These are phyloP conservation scores for Suhomyces atakaporum DNA, from an alignment of 1,139 yeast species.

Conservation along the genomic window DNA sequence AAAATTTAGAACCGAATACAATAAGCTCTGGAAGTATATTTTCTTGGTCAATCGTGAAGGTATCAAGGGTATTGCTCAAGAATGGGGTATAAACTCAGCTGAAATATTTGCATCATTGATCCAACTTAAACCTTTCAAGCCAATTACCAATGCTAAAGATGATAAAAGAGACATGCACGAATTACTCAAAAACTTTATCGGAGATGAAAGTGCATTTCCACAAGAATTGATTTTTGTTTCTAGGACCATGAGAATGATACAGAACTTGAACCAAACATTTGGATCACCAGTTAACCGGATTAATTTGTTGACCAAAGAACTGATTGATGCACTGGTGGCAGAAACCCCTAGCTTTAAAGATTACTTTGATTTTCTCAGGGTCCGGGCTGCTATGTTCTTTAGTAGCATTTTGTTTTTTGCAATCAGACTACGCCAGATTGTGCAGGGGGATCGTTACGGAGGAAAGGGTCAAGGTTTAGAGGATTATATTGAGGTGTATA, in stretches of 20 bases:
- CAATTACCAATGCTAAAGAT: slow-evolving; percentile 12
- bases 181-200: slow-evolving; percentile 45
- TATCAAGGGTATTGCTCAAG: slow-evolving; percentile 48
- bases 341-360: slow-evolving; percentile 22
- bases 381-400: slow-evolving; percentile 39
- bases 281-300: slow-evolving; percentile 77
- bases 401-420: slow-evolving; percentile 47
- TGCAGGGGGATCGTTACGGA: slow-evolving; percentile 35
- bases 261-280: slow-evolving; percentile 62
- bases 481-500: slow-evolving; percentile 47
- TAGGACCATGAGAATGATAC: slow-evolving; percentile 73
- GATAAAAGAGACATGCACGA: slow-evolving; percentile 22
- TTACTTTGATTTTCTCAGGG: slow-evolving; percentile 29
- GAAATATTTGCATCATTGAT: slow-evolving; percentile 65
- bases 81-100: slow-evolving; percentile 75
- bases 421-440: slow-evolving; percentile 42
- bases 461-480: slow-evolving; percentile 45
- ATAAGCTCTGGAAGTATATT: slow-evolving; percentile 62
- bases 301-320: slow-evolving; percentile 60
- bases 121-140: slow-evolving; percentile 47
- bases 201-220: slow-evolving; percentile 68
- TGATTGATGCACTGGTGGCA: slow-evolving; percentile 32
- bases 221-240: slow-evolving; percentile 64
- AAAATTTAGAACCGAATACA: slow-evolving; percentile 56
- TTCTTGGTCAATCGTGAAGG: slow-evolving; percentile 54